Evolutionary conservation across 768 basidiomycete genomes (phyloP), one percentile per base, ranked within the genome.

Genomic region (Rossbeevera mucosa): DNA sequence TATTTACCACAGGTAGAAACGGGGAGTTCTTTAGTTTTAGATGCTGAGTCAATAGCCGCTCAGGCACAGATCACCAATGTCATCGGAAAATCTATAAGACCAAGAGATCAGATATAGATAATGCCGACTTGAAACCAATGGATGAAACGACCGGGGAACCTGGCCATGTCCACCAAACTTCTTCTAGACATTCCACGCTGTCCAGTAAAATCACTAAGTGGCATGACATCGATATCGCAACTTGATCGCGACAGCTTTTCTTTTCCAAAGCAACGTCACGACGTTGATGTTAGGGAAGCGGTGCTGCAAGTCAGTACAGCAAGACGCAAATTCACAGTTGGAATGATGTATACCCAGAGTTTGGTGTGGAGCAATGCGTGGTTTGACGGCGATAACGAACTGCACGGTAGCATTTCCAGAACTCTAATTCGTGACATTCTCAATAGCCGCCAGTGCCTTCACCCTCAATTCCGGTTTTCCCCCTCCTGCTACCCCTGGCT

Each of bases 401-500:
- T 21, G 18, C 21, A 38, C 2, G 8, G 5, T 58, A 46, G 54
- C 61, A 38, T 38, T 18, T 18, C 36, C 36, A 38, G 36, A 8
- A 11, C 2, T 18, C n/a, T n/a, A n/a, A n/a, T n/a, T 7, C 33
- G 33, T 36, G 16, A 36, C n/a, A 38, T 43, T 22, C 9, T 62
- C 53, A 64, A 45, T 51, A 55, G 13, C 45, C 43, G 5, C 52
- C 51, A 9, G 36, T 47, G 16, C 46, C 29, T 14, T 64, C 74
- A 16, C 61, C 72, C 2, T 60, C 74, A 11, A 71, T 77, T 5
- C 75, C 78, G 21, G 71, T 77, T 58, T 80, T 77, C 53, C 84
- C 71, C 57, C 79, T 71, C 56, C 75, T 77, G 22, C 79, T 73
- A 69, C 89, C 89, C 44, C 80, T 78, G 13, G 88, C 90, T 62